phyloP scores from a whole-genome alignment of 1,284 basidiomycete species.

The Termitomyces sp. region DNA sequence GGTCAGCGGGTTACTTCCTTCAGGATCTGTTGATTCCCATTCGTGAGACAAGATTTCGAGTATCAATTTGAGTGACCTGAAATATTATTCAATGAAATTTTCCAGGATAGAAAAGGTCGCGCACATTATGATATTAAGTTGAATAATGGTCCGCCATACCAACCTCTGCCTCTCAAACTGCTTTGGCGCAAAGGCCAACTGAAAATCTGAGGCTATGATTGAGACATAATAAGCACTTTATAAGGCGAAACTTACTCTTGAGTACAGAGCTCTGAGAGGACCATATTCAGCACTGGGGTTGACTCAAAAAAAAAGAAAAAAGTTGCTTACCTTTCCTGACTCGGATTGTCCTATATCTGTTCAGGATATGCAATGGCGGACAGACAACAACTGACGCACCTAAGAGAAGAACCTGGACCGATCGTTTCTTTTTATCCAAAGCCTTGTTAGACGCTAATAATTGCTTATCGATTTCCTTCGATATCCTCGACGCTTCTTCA shows the following conservation, averaged over 20 bases:
- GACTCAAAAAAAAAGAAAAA: background rate
- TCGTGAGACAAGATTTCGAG: constrained; percentile 46
- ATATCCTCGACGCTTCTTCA: constrained; percentile 33
- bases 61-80: constrained; percentile 50
- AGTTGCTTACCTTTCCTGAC: constrained; percentile 51
- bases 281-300: background rate
- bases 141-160: constrained; percentile 60
- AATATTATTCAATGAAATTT: background rate
- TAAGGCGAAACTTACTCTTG: constrained; percentile 41
- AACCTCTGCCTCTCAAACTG: constrained; percentile 53
- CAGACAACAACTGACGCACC: constrained; percentile 34
- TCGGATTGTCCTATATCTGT: constrained; percentile 52
- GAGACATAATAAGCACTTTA: background rate
- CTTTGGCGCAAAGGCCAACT: constrained; percentile 57
- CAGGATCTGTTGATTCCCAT: constrained; percentile 31
- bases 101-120: constrained; percentile 12
- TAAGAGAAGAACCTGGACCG: constrained; percentile 59
- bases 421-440: constrained; percentile 50
- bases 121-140: constrained; percentile 64
- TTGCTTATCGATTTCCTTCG: constrained; percentile 52
- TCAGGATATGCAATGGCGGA: background rate
- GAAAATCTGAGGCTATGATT: constrained; percentile 47
- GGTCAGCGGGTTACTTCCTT: constrained; percentile 24
- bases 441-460: constrained; percentile 47
- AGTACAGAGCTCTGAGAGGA: constrained; percentile 50